Evolutionary conservation across 257 asterid genomes (phyloP), one percentile per base, ranked within the genome.

Genomic region (Nicotiana sylvestris): DNA sequence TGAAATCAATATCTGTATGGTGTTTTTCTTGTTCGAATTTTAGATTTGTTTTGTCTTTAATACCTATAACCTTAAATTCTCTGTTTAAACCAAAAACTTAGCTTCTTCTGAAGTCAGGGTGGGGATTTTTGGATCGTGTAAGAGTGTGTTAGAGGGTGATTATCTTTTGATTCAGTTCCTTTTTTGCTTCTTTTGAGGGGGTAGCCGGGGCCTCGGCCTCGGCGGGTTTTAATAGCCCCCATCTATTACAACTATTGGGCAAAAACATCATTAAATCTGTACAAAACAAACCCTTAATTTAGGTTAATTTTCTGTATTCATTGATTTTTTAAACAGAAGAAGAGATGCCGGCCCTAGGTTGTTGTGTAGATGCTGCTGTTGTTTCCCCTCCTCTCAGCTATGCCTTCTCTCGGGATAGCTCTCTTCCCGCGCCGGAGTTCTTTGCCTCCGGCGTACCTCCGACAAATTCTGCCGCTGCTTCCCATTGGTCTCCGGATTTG

Each of bases 141-240:
- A 82, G 62, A 82, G 88, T 82, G 89, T 78, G 77, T 53, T 87
- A 84, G 93, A 93, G 86, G 29, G 66, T 86, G 83, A 87, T 87
- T 88, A 69, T 91, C 85, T 89, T 93, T 97, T 94, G 93, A 92
- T 88, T 84, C 81, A 80, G 91, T 83, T 91, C 87, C 64, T 21
- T 87, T 77, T 89, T 84, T 89, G 93, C 99, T 90, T 91, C 98
- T 88, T 94, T 94, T 96, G 99, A 92, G 99, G 99, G 99, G 99
- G 99, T 92, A 94, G 99, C 99, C 99, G 99, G 98, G 99, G 98
- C 99, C 87, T 89, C 97, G 97, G 99, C 99, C 98, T 94, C 98
- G 99, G 98, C 99, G 97, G 98, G 95, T 96, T 88, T 80, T 85
- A 93, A 94, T 74, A 94, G 94, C 98, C 98, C 99, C 98, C 96